A percentile compares a stretch with the other conserved stretches of the same genome.
Evolutionary conservation across 768 basidiomycete genomes (phyloP).

Genomic region (Bullera alba): DNA sequence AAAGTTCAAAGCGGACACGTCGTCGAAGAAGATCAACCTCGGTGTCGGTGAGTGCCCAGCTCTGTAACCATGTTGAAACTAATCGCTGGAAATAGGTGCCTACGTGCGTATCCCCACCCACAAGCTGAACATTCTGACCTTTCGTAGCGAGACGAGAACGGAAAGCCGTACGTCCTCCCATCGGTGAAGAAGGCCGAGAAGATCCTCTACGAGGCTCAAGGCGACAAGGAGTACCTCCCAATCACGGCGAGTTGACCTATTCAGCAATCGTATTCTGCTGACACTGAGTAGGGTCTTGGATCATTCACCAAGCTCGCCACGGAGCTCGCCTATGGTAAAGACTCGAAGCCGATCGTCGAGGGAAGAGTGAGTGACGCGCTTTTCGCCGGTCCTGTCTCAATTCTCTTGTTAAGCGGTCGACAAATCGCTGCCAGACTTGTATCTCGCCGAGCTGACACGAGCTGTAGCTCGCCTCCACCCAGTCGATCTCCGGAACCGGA

Average conservation of each 20-base stretch:
- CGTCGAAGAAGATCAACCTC: conserved; percentile 88
- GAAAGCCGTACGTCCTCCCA: conserved; percentile 88
- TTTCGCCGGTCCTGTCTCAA: neutral
- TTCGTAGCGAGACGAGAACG: conserved; percentile 66
- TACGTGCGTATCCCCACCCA: conserved; percentile 25
- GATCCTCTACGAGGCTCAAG: conserved; percentile 56
- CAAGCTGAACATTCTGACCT: neutral
- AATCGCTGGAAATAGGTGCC: conserved; percentile 23
- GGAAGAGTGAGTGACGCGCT: conserved; percentile 52
- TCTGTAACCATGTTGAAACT: conserved; percentile 1
- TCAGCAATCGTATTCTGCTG: neutral
- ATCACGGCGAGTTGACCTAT: conserved; percentile 54
- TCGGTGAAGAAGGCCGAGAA: conserved; percentile 74
- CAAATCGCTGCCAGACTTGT: neutral
- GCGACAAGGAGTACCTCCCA: conserved; percentile 95
- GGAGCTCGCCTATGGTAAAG: conserved; percentile 77
- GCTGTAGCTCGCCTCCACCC: conserved; percentile 69
- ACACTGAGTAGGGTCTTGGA: conserved; percentile 55
- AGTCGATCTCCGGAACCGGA: conserved; percentile 96
- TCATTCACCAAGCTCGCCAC: conserved; percentile 79
- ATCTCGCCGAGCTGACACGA: neutral
- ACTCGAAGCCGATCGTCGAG: conserved; percentile 64
- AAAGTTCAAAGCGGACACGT: conserved; percentile 92
- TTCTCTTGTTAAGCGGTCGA: neutral
- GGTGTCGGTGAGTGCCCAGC: conserved; percentile 81